phyloP scores from a whole-genome alignment of 2,329 filamentous ascomycete species.

The Harringtonia lauricola region DNA sequence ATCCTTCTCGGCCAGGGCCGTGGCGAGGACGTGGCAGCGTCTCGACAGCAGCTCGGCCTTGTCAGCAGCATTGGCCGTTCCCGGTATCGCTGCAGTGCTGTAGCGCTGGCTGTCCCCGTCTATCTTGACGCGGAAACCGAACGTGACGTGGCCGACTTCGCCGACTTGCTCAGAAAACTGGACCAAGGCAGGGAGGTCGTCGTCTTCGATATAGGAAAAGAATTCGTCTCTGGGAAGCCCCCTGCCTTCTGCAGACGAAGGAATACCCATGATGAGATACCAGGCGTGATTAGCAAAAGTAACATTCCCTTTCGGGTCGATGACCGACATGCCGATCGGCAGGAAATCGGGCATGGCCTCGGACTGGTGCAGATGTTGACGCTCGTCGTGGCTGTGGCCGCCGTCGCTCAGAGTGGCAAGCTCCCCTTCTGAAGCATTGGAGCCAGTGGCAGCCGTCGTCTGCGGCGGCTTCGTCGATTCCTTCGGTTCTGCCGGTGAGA shows the following conservation, averaged over 20 bases:
- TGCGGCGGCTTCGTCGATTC: neutral
- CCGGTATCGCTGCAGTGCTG: neutral
- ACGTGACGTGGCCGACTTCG: slow-evolving; percentile 26
- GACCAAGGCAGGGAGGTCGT: slow-evolving; percentile 30
- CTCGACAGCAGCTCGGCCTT: neutral
- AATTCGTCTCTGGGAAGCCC: slow-evolving; percentile 16
- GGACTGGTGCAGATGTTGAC: slow-evolving; percentile 49
- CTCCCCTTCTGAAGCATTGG: neutral
- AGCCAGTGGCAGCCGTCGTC: neutral
- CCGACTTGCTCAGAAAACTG: slow-evolving; percentile 29
- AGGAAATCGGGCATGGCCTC: slow-evolving; percentile 62
- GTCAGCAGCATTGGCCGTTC: neutral
- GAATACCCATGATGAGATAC: slow-evolving; percentile 38
- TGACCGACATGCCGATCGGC: slow-evolving; percentile 64
- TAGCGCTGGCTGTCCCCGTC: slow-evolving; percentile 6
- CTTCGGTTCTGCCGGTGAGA: neutral
- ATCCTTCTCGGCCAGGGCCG: slow-evolving; percentile 33
- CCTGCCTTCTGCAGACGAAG: slow-evolving; percentile 12
- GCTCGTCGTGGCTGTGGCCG: neutral
- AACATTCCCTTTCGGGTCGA: slow-evolving; percentile 51
- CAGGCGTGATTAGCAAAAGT: slow-evolving; percentile 63
- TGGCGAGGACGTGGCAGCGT: slow-evolving; percentile 28
- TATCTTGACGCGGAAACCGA: slow-evolving; percentile 33
- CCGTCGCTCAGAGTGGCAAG: neutral
- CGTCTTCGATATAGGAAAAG: slow-evolving; percentile 32